Percentiles rank a stretch among this genome's conserved stretches.
Evolutionary conservation across 345 rosid genomes (phyloP).

Genomic region (Moringa oleifera): DNA sequence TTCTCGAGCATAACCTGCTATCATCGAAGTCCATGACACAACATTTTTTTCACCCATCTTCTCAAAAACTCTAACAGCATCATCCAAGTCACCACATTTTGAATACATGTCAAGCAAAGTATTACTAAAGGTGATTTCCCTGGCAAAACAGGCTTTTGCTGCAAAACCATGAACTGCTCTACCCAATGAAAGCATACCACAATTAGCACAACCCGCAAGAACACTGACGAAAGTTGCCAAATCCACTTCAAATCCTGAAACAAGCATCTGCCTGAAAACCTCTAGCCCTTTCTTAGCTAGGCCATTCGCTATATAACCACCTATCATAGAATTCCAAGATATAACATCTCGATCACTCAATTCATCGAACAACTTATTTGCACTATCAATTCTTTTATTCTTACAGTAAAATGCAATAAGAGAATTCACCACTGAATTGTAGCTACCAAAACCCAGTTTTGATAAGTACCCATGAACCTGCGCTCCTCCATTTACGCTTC

Average conservation of each 20-base stretch:
- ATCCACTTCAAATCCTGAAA: slow-evolving; percentile 33
- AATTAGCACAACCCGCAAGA: slow-evolving; percentile 53
- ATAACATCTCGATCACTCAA: slow-evolving; percentile 55
- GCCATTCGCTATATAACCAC: slow-evolving; percentile 43
- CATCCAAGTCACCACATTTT: slow-evolving; percentile 45
- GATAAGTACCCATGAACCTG: slow-evolving; percentile 50
- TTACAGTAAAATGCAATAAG: slow-evolving; percentile 45
- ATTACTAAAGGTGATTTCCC: slow-evolving; percentile 34
- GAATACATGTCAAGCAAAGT: slow-evolving; percentile 65
- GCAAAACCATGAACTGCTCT: slow-evolving; percentile 50
- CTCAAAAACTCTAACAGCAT: slow-evolving; percentile 46
- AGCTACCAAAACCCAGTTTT: slow-evolving; percentile 42
- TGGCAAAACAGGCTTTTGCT: slow-evolving; percentile 32
- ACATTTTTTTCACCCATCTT: slow-evolving; percentile 44
- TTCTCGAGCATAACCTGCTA: slow-evolving; percentile 63
- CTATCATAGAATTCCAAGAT: slow-evolving; percentile 66
- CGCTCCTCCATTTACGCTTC: slow-evolving; percentile 41
- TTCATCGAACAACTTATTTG: slow-evolving; percentile 59
- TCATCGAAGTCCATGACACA: slow-evolving; percentile 73
- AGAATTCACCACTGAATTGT: slow-evolving; percentile 43
- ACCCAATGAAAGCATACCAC: slow-evolving; percentile 26
- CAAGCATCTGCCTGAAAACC: slow-evolving; percentile 39
- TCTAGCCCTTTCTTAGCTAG: slow-evolving; percentile 35
- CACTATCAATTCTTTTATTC: slow-evolving; percentile 32
- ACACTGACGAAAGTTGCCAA: slow-evolving; percentile 43